A percentile compares a stretch with the other conserved stretches of the same genome.
Evolutionary conservation across 441 rosid species (phyloP).

Genomic region (Omphalea diandra): DNA sequence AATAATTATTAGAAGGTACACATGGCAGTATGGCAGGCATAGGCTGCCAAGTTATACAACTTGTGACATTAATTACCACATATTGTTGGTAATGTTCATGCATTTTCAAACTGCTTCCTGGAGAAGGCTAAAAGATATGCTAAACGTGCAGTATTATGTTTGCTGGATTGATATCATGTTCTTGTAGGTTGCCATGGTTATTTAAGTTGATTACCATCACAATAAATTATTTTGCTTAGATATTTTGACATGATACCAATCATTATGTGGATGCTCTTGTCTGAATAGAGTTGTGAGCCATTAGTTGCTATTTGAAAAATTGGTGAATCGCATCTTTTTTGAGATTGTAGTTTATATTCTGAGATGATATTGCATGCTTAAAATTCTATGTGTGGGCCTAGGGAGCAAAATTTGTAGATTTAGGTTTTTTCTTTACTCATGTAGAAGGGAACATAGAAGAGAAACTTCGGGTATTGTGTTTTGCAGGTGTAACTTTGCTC

Average conservation of each 20-base stretch:
- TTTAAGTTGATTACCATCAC: neutral
- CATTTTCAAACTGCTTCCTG: neutral
- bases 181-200: neutral
- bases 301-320: neutral
- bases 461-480: neutral
- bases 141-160: neutral
- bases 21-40: neutral
- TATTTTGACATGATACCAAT: neutral
- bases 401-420: neutral
- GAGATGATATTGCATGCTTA: neutral
- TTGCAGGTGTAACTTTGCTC: neutral
- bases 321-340: neutral
- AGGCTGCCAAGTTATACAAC: neutral
- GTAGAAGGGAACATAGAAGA: neutral
- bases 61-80: neutral
- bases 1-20: neutral
- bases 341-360: neutral
- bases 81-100: neutral
- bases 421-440: neutral
- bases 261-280: neutral
- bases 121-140: neutral
- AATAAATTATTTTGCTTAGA: neutral
- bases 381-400: neutral
- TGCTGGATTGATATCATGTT: neutral
- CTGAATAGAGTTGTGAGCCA: neutral